Evolutionary conservation across 2,329 filamentous ascomycete species (phyloP).

Genomic region (Hawksworthiomyces lignivorus): DNA sequence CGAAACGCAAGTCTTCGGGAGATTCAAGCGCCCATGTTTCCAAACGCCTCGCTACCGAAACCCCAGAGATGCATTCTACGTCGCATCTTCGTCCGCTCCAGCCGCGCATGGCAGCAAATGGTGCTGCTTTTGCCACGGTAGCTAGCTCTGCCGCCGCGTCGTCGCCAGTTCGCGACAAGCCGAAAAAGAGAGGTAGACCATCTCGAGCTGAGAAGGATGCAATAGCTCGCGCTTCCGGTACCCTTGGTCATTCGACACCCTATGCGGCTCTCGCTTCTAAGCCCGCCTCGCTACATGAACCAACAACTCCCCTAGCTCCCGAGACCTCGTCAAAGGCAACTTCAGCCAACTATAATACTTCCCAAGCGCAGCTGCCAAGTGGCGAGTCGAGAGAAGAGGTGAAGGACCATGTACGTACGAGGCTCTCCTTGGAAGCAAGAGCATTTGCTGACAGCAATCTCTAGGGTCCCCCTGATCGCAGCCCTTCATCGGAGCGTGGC

Average conservation of each 20-base stretch:
- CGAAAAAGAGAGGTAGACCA: constrained; percentile 24
- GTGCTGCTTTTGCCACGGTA: constrained; percentile 11
- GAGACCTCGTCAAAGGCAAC: neutral
- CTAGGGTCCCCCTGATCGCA: too few species aligned
- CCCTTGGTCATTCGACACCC: neutral
- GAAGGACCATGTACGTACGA: too few species aligned
- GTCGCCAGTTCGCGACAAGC: constrained; percentile 10
- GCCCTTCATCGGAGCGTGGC: too few species aligned
- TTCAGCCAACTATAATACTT: too few species aligned
- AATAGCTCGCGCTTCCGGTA: constrained; percentile 17
- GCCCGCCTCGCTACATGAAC: neutral
- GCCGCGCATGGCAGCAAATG: constrained; percentile 22
- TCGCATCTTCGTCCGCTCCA: constrained; percentile 20
- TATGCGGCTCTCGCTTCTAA: constrained; percentile 11
- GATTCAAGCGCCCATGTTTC: constrained; percentile 23
- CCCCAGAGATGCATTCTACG: constrained; percentile 12
- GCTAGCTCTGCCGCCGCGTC: constrained; percentile 3
- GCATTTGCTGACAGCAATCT: too few species aligned
- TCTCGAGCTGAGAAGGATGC: constrained; percentile 25
- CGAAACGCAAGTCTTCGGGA: constrained; percentile 25
- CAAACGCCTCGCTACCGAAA: constrained; percentile 23
- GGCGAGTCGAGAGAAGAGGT: too few species aligned
- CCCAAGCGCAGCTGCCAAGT: too few species aligned
- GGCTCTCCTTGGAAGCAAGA: too few species aligned
- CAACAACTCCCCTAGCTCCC: neutral